Evolutionary conservation across 2,329 filamentous ascomycete genomes (phyloP).

Genomic region (Nigrospora osmanthi): DNA sequence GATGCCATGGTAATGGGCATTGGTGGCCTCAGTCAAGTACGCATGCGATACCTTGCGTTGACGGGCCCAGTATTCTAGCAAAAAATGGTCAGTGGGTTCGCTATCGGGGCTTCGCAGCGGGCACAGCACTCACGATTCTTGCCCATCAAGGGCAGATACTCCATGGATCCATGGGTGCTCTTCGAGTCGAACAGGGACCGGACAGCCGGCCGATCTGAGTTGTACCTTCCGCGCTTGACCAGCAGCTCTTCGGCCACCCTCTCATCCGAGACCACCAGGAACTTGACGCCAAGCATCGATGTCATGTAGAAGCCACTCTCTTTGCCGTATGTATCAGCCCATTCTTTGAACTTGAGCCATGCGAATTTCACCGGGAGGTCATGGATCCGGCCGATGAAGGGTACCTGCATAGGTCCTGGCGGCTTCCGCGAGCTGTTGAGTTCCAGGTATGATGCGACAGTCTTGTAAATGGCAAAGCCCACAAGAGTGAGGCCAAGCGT

Average conservation of each 20-base stretch:
- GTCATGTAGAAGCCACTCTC: conserved; percentile 23
- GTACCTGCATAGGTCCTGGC: conserved; percentile 23
- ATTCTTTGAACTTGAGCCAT: conserved; percentile 45
- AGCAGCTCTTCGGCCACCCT: conserved; percentile 43
- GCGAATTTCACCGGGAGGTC: conserved; percentile 38
- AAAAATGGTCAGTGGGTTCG: not conserved
- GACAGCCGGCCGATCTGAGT: conserved; percentile 40
- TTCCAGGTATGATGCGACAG: conserved; percentile 17
- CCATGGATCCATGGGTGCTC: conserved; percentile 45
- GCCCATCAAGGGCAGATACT: conserved; percentile 48
- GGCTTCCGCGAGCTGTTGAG: conserved; percentile 20
- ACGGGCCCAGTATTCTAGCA: conserved; percentile 43
- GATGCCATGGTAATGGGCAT: conserved; percentile 21
- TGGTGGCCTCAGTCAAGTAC: conserved; percentile 33
- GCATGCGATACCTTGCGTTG: conserved; percentile 44
- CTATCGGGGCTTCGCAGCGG: not conserved
- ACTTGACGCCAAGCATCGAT: conserved; percentile 23
- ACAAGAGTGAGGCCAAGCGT: conserved; percentile 11
- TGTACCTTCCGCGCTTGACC: conserved; percentile 41
- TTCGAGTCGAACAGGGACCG: conserved; percentile 46
- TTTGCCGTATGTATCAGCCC: conserved; percentile 21
- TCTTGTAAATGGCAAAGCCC: conserved; percentile 12
- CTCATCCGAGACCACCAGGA: conserved; percentile 41
- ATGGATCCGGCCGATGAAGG: conserved; percentile 30
- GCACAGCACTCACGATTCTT: conserved; percentile 36